A percentile compares a stretch with the other conserved stretches of the same genome.
phyloP scores from a whole-genome alignment of 805 yeast species.

The Myxozyma nipponensis region DNA sequence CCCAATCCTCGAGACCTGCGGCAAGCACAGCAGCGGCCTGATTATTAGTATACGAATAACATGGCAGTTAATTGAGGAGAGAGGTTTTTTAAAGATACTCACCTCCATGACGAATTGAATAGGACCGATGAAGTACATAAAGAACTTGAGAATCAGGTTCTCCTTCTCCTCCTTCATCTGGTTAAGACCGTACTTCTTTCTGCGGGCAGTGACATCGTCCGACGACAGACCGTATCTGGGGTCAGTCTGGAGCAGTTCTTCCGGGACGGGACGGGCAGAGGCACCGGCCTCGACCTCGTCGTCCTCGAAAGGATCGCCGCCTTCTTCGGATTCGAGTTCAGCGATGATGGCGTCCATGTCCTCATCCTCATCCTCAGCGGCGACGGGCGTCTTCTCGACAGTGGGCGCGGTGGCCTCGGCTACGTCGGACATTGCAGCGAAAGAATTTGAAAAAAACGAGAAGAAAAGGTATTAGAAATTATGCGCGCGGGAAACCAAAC shows the following conservation, averaged over 20 bases:
- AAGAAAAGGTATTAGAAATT: conserved; percentile 2
- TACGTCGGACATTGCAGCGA: no score
- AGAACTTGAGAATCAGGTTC: conserved; percentile 71
- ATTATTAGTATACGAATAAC: not conserved
- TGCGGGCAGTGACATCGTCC: conserved; percentile 75
- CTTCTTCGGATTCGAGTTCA: conserved; percentile 67
- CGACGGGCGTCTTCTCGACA: conserved; percentile 37
- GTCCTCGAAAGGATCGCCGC: conserved; percentile 42
- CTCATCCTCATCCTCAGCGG: conserved; percentile 58
- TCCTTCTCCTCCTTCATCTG: conserved; percentile 89
- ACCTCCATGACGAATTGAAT: conserved; percentile 91
- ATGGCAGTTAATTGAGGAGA: no score
- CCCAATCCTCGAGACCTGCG: conserved; percentile 97
- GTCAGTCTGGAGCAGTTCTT: conserved; percentile 78
- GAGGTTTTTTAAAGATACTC: conserved; percentile 2
- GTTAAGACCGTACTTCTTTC: conserved; percentile 86
- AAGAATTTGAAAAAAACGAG: not conserved
- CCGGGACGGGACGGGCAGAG: conserved; percentile 76
- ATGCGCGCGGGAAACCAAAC: conserved; percentile 3
- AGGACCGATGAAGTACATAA: conserved; percentile 89
- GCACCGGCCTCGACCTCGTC: conserved; percentile 47
- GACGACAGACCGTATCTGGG: conserved; percentile 69
- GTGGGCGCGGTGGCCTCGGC: conserved; percentile 30
- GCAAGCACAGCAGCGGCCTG: conserved; percentile 86
- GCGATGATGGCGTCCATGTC: conserved; percentile 55